These are phyloP conservation scores for Alternaria ethzedia DNA, from an alignment of 2,329 filamentous ascomycete genomes.

Conservation along the genomic window DNA sequence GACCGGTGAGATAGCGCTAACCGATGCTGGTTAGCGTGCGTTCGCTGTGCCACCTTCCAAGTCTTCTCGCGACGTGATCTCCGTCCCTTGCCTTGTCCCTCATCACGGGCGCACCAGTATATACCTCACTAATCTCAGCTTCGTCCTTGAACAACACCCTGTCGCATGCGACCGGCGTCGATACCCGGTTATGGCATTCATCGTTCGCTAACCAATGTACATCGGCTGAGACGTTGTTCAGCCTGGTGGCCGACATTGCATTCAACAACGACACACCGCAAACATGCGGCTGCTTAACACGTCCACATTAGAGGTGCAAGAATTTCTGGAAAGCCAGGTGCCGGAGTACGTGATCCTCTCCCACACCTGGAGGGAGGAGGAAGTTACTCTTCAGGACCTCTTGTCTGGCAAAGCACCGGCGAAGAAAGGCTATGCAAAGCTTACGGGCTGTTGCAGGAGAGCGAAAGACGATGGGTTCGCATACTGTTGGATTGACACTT, in stretches of 20 bases:
- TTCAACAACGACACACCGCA: fast-evolving
- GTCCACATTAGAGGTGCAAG: background rate
- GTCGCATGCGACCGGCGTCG: background rate
- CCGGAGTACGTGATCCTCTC: background rate
- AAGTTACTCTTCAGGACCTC: background rate
- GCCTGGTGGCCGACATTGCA: background rate
- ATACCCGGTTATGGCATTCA: background rate
- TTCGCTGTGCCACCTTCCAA: background rate
- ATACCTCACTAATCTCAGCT: background rate
- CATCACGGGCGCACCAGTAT: background rate
- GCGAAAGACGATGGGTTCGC: background rate
- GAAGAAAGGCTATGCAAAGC: background rate
- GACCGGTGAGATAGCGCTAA: background rate
- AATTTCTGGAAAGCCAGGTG: background rate
- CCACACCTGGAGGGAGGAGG: background rate
- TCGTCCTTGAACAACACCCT: background rate
- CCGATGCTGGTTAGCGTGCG: background rate
- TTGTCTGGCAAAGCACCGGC: background rate
- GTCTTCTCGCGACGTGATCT: background rate
- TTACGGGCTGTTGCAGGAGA: background rate
- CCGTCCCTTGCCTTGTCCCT: background rate
- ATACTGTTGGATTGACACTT: background rate
- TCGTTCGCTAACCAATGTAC: background rate
- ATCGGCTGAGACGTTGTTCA: background rate
- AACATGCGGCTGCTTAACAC: background rate